Percentiles rank a stretch among this genome's conserved stretches.
phyloP scores from a whole-genome alignment of 257 asterid genomes.

The Phtheirospermum japonicum region DNA sequence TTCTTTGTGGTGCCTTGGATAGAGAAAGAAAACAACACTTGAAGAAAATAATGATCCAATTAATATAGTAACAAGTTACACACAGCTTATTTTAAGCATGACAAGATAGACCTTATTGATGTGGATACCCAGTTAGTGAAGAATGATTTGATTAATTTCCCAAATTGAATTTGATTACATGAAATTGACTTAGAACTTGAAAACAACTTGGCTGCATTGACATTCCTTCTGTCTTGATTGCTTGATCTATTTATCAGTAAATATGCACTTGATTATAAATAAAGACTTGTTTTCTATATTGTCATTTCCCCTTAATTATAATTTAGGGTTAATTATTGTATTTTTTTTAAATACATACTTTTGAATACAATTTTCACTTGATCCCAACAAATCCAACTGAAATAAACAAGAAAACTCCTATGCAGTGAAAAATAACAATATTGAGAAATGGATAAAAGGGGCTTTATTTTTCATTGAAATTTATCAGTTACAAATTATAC shows the following conservation, averaged over 20 bases:
- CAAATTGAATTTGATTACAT: background rate
- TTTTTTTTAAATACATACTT: no score
- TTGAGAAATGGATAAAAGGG: background rate
- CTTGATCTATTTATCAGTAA: background rate
- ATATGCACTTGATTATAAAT: background rate
- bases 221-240: background rate
- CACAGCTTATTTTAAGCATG: no score
- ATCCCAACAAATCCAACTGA: background rate
- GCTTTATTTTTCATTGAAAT: slow-evolving; percentile 22
- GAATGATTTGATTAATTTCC: background rate
- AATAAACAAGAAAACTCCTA: background rate
- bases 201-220: background rate
- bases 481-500: slow-evolving; percentile 31
- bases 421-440: background rate
- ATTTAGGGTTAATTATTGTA: no score
- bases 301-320: no score
- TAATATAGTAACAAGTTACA: no score
- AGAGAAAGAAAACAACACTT: slow-evolving; percentile 22
- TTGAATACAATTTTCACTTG: background rate
- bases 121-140: slow-evolving; percentile 17
- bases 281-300: background rate
- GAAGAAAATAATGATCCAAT: background rate
- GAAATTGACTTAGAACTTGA: slow-evolving; percentile 24
- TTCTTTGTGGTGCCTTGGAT: slow-evolving; percentile 3
- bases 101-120: background rate